Base-by-base conservation (phyloP, 2,329 filamentous ascomycete genomes). In the Colletotrichum coccodes region DNA sequence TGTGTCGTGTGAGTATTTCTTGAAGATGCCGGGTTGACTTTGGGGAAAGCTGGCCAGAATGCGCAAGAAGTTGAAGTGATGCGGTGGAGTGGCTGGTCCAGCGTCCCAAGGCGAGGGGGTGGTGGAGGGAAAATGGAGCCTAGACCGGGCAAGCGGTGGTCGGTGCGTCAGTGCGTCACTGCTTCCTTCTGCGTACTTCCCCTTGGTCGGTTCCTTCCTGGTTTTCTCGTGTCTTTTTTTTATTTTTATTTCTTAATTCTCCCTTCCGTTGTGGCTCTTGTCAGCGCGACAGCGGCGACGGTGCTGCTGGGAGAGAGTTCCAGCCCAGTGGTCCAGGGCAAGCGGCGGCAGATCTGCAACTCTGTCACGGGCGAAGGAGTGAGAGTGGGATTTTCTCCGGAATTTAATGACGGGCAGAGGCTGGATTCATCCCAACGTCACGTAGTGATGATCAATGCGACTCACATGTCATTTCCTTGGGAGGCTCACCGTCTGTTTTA, bases 161-260 rank as follows among this genome's bases (percentile, higher is more conserved):
- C 67, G 38, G 67, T 70, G 67, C 67, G 58, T 68, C 64, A 42
- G 23, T 70, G 67, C 67, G 67, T 70, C 67, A 70, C 64, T 68
- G 62, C 47, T 62, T 68, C 34, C 44, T 59, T 61, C 34, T 64
- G 36, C 38, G 42, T 26, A 46, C 60, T 65, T 58, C 46, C 36
- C 60, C 47, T 68, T 64, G 59, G 59, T 62, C 40, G 42, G 58
- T 54, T 56, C 34, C n/a, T 62, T 62, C 49, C 23, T 56, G 28
- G 38, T 30, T 50, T 49, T 23, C 18, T 38, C 21, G 42, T n/a
- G 18, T 30, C 2, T 16, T n/a, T 14, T 47, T 47, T 46, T 47
- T 16, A 14, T 46, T n/a, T 49, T 49, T 28, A 30, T 21, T 57
- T 44, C 42, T 30, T 30, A 18, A 23, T 57, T 3, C 23, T 30